Evolutionary conservation across 2,329 filamentous ascomycete genomes (phyloP).

Genomic region (Tolypocladium amazonense): DNA sequence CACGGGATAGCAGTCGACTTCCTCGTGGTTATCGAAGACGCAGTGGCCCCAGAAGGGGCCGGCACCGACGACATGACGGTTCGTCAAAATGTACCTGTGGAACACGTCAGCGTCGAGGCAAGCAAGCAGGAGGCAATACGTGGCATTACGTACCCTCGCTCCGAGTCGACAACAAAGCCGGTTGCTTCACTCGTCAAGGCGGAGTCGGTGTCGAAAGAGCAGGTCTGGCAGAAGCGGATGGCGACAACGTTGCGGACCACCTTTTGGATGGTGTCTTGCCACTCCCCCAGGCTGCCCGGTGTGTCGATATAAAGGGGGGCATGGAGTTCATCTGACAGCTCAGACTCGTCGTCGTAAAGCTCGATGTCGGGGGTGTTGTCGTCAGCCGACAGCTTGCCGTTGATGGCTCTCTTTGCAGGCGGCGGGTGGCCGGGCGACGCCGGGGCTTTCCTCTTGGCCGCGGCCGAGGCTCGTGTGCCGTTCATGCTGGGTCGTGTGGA

Average conservation of each 20-base stretch:
- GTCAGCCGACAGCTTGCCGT: constrained; percentile 38
- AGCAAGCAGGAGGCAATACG: background rate
- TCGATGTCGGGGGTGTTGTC: constrained; percentile 37
- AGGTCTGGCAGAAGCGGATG: constrained; percentile 98
- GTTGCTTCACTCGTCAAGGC: constrained; percentile 93
- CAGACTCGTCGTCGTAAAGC: constrained; percentile 28
- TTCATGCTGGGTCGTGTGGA: constrained; percentile 27
- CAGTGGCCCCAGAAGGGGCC: constrained; percentile 97
- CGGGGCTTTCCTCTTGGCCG: constrained; percentile 42
- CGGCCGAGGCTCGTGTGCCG: constrained; percentile 26
- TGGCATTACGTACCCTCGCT: constrained; percentile 55
- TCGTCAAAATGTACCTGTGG: constrained; percentile 65
- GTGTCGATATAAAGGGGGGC: constrained; percentile 24
- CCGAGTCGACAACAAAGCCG: constrained; percentile 92
- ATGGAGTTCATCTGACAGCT: constrained; percentile 28
- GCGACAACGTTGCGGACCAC: constrained; percentile 94
- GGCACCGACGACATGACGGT: constrained; percentile 86
- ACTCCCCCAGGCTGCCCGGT: constrained; percentile 48
- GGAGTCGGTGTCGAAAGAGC: constrained; percentile 93
- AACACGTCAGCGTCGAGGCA: background rate
- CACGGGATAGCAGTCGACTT: constrained; percentile 91
- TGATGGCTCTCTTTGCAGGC: constrained; percentile 25
- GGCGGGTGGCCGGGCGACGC: constrained; percentile 26
- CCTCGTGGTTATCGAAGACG: constrained; percentile 97
- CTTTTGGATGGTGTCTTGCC: constrained; percentile 90